Base-by-base conservation (phyloP, 148 eudicot species). In the Rhododendron mucronatum region DNA sequence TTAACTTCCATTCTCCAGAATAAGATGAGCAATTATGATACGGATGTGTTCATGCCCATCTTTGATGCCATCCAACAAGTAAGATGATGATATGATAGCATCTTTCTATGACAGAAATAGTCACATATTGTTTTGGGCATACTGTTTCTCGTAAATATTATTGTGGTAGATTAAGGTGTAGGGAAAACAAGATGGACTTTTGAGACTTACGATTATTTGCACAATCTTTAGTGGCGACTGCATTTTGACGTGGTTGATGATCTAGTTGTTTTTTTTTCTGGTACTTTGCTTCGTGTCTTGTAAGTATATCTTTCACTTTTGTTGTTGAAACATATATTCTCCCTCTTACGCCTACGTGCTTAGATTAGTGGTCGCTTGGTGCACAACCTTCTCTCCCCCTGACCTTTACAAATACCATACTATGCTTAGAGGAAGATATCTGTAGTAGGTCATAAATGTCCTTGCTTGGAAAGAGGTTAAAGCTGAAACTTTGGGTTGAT, bases 11-110 rank as follows among this genome's bases (percentile, higher is more conserved):
- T 97, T 85, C 99, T 97, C 88, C 99, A 97, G 88, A 91, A 94
- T 84, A 97, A 93, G 91, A 91, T 94, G 98, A 97, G 99, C 91
- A 97, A 97, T 89, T 97, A 97, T 84, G 99, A 97, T 86, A 97
- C 99, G 53, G 99, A 97, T 90, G 92, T 97, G 73, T 97, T 97
- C 88, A 20, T 94, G 88, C 99, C 98, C 85, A 93, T 97, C 79
- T 97, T 97, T 73, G 92, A 94, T 86, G 98, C 96, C 65, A 95
- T 97, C 86, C 93, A 93, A 87, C 88, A 92, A 94, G 99, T 94
- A 93, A 90, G 83, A 76, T 84, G 48, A 86, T 13, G n/a, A 57
- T 26, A 50, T 75, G 30, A 63, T 74, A 9, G 76, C 73, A 26
- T 77, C 6, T 74, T 47, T 57, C 28, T 61, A 13, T 59, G 47